A percentile compares a stretch with the other conserved stretches of the same genome.
Conservation (phyloP, 2,329 filamentous ascomycete species). For the Pyricularia sp. region DNA sequence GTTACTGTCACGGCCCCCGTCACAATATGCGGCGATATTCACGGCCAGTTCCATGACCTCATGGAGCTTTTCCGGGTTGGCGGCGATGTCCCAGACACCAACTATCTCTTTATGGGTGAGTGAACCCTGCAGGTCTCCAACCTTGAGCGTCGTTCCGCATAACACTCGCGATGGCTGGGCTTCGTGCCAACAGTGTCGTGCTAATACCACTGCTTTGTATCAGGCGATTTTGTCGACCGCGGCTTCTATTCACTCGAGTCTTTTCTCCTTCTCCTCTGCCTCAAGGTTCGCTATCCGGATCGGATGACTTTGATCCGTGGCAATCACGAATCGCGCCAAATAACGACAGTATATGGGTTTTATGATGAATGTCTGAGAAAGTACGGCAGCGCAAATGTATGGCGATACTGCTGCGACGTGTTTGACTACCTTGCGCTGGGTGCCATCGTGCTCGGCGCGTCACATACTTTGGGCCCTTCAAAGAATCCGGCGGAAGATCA, state of each 20-base stretch:
- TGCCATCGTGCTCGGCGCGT: conserved; percentile 80
- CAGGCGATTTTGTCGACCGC: conserved; percentile 92
- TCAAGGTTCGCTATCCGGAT: conserved; percentile 95
- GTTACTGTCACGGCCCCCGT: conserved; percentile 91
- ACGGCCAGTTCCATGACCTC: conserved; percentile 90
- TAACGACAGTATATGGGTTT: conserved; percentile 95
- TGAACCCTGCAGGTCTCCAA: not conserved
- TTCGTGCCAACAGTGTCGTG: not conserved
- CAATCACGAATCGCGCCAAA: conserved; percentile 92
- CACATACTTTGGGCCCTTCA: conserved; percentile 41
- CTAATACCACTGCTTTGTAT: not conserved
- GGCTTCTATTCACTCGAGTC: conserved; percentile 97
- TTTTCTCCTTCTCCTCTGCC: conserved; percentile 84
- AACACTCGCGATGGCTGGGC: not conserved
- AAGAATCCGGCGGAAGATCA: conserved; percentile 35
- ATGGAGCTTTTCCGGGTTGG: conserved; percentile 95
- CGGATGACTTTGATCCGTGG: conserved; percentile 92
- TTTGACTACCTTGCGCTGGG: conserved; percentile 93
- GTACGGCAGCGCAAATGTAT: conserved; percentile 93
- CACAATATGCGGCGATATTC: conserved; percentile 96
- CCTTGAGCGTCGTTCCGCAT: not conserved
- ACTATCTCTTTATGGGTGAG: conserved; percentile 90
- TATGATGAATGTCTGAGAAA: conserved; percentile 95
- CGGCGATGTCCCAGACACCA: conserved; percentile 87
- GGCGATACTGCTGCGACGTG: conserved; percentile 93